Conservation (phyloP, 176 grass and related monocot species). For the Bolboschoenus planiculmis region DNA sequence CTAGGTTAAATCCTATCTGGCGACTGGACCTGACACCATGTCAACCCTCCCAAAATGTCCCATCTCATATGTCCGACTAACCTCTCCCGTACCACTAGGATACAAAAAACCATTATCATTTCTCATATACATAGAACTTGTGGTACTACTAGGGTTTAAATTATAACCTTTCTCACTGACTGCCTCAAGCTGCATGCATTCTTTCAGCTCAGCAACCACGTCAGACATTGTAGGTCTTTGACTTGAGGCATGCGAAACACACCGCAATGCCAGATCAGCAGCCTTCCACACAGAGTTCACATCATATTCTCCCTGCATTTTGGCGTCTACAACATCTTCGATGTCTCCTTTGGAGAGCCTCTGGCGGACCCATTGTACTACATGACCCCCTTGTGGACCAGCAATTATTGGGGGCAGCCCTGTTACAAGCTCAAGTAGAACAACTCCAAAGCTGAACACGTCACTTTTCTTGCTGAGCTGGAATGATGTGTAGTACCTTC, state of each 20-base stretch:
- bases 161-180: neutral
- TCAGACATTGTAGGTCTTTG: conserved; percentile 46
- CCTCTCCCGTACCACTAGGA: neutral
- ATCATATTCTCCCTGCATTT: conserved; percentile 37
- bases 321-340: conserved; percentile 34
- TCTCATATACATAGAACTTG: neutral
- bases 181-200: conserved; percentile 39
- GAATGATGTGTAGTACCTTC: conserved; percentile 38
- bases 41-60: conserved; percentile 5
- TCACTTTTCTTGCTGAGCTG: conserved; percentile 54
- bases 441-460: conserved; percentile 46
- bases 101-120: neutral
- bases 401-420: conserved; percentile 33
- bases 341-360: conserved; percentile 47
- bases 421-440: conserved; percentile 44
- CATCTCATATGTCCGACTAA: conserved; percentile 17
- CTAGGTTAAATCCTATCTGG: neutral
- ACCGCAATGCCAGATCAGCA: conserved; percentile 29
- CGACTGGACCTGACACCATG: conserved; percentile 12
- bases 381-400: conserved; percentile 4
- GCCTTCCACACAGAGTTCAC: conserved; percentile 59
- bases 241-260: conserved; percentile 17
- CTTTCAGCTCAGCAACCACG: conserved; percentile 43
- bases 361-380: conserved; percentile 38
- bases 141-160: neutral